Base-by-base conservation (phyloP, 2,329 filamentous ascomycete genomes). In the Cladosporium sp. region DNA sequence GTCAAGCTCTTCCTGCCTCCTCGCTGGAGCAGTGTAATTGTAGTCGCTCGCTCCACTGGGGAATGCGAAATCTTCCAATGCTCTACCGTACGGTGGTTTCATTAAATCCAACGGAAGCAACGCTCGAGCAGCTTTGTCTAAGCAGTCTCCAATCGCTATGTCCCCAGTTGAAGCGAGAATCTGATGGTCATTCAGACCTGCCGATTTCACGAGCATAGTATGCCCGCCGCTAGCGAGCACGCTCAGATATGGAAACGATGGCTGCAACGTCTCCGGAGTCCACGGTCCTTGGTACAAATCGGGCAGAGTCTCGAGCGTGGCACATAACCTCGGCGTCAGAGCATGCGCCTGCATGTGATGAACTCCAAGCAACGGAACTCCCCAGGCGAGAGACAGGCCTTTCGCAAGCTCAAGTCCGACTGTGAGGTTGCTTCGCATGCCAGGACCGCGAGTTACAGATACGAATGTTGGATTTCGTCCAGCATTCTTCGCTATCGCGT, bases 301-400 rank as follows among this genome's bases (percentile, higher is more conserved):
- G 4, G 34, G 34, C 34, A 41, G 32, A 11, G 19, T 30, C 27
- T 43, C 41, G 3, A 51, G 32, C 15, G 48, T 51, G 4, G 34
- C 24, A 22, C 48, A 84, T 37, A 99, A 79, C 8, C 89, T 79
- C 13, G 92, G 88, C 15, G 93, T 97, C 55, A 99, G 73, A 15
- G 93, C 86, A 69, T 99, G 93, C 9, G 91, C 93, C 67, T 96
- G 91, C 93, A 99, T 97, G 69, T 99, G 93, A 68, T 99, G 88
- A 1, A 96, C 88, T 1, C 84, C 93, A 1, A 97, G 68, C 27
- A 97, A 73, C 3, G 92, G 91, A 32, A 90, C 79, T 56, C 83
- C 79, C 88, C 88, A 95, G 32, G 89, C 90, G 17, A 88, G 76
- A 0, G 91, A 83, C 17, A 97, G 77, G 0, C 90, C 93, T 69